phyloP scores from a whole-genome alignment of 495 filamentous ascomycete genomes.

The Penicillium paxilli region DNA sequence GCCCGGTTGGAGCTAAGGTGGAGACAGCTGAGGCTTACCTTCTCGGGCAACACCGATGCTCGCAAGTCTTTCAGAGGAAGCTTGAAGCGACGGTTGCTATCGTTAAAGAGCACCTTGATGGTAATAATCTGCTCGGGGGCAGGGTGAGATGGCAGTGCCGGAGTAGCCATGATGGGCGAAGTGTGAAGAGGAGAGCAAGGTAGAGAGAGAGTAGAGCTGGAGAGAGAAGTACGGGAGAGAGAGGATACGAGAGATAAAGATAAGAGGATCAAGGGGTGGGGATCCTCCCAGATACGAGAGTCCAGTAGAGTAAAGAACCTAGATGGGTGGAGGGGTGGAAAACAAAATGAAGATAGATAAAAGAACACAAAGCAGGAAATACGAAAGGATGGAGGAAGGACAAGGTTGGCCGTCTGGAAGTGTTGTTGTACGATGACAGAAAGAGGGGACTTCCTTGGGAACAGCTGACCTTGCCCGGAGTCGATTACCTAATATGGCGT shows the following conservation, averaged over 20 bases:
- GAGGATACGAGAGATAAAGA: background rate
- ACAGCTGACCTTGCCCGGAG: constrained; percentile 9
- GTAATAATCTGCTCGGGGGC: constrained; percentile 76
- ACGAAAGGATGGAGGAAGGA: background rate
- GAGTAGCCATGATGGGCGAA: constrained; percentile 33
- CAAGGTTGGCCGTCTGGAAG: background rate
- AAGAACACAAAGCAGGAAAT: constrained; percentile 8
- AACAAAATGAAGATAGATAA: constrained; percentile 2
- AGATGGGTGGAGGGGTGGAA: constrained; percentile 6
- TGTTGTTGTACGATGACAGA: constrained; percentile 1
- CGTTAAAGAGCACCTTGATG: constrained; percentile 74
- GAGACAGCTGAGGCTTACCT: constrained; percentile 67
- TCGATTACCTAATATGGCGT: constrained; percentile 7
- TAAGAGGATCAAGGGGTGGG: background rate
- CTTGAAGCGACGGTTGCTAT: constrained; percentile 84
- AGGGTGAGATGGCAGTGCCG: constrained; percentile 26
- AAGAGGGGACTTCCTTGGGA: no score
- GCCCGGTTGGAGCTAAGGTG: constrained; percentile 37
- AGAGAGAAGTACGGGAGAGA: constrained; percentile 12
- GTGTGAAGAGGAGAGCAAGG: background rate
- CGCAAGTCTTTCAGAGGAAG: constrained; percentile 84
- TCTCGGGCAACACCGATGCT: constrained; percentile 70
- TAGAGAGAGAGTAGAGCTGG: constrained; percentile 15
- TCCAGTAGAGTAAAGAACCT: no score
- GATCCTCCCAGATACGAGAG: background rate